Evolutionary conservation across 2,329 filamentous ascomycete genomes (phyloP), one percentile per base, ranked within the genome.

Genomic region (Hymenoscyphus fraxineus): DNA sequence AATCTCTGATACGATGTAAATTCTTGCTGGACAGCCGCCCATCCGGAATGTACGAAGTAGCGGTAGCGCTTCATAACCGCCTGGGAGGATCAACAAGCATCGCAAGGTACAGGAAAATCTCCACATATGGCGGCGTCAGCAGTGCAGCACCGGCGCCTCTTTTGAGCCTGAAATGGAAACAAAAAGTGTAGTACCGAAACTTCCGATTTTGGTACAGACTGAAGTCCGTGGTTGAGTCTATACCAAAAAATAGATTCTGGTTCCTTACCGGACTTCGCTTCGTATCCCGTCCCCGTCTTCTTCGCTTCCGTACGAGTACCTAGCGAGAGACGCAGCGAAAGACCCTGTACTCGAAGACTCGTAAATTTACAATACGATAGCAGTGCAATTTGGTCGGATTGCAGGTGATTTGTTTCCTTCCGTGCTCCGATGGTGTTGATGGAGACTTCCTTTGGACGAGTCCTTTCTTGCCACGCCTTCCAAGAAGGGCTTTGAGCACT

Each of bases 41-140:
- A 13, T 12, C 19, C 47, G 12, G 12, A n/a, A 13, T 27, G 44
- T n/a, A n/a, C n/a, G n/a, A n/a, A n/a, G n/a, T n/a, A n/a, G n/a
- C n/a, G n/a, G n/a, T 22, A 51, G 44, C 44, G 47, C 47, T 54
- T 54, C 47, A 54, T 54, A 54, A 19, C 47, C 47, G 47, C 47
- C 47, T 10, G 44, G 44, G 6, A 51, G 44, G 44, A 51, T 51
- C 44, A 51, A 51, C 44, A 51, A 22, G 44, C 7, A 51, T 27
- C 47, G 10, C 13, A 12, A 22, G 7, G 40, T 16, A 41, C 22
- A 51, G 22, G 12, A 27, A 54, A 12, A 51, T 27, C 2, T 51
- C 44, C 44, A 27, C 44, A 22, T 22, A 22, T 27, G 27, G 27
- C 27, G 19, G 35, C 35, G 35, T 35, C 35, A 27, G 22, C 10